Conservation (phyloP, 495 filamentous ascomycete genomes). For the Neurospora sp. region DNA sequence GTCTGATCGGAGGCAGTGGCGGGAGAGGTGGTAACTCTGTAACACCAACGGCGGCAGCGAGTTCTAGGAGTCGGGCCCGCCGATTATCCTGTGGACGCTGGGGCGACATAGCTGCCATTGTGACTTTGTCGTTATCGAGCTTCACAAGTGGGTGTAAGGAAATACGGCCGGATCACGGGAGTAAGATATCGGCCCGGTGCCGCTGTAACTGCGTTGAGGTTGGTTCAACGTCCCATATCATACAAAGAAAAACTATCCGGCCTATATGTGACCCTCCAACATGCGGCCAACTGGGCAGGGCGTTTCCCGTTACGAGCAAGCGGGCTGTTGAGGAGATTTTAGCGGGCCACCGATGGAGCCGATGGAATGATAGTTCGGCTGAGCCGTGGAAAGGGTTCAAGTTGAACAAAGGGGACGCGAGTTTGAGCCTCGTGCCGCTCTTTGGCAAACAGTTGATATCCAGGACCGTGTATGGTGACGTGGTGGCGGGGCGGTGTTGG, state of each 20-base stretch:
- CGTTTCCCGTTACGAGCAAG: not conserved
- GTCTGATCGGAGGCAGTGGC: constrained; percentile 8
- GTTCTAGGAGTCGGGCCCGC: constrained; percentile 24
- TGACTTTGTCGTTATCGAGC: not conserved
- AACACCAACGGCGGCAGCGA: constrained; percentile 29
- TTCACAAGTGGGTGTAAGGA: not conserved
- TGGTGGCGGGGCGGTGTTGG: not conserved
- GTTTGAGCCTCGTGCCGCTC: not conserved
- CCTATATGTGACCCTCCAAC: not conserved
- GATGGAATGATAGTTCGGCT: not conserved
- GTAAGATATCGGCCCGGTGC: not conserved
- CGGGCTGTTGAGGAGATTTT: not conserved
- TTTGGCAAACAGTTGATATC: not conserved
- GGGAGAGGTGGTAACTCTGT: constrained; percentile 14
- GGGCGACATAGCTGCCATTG: constrained; percentile 12
- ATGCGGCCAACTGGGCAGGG: not conserved
- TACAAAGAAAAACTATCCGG: not conserved
- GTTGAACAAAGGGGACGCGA: not conserved
- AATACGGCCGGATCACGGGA: not conserved
- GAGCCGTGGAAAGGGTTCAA: not conserved
- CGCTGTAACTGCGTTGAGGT: not conserved
- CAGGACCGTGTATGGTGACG: not conserved
- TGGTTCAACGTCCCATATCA: not conserved
- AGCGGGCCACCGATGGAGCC: not conserved
- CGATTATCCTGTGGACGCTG: constrained; percentile 14